These are phyloP conservation scores for Pseudocercospora macadamiae DNA, from an alignment of 2,329 filamentous ascomycete species.

Conservation along the genomic window DNA sequence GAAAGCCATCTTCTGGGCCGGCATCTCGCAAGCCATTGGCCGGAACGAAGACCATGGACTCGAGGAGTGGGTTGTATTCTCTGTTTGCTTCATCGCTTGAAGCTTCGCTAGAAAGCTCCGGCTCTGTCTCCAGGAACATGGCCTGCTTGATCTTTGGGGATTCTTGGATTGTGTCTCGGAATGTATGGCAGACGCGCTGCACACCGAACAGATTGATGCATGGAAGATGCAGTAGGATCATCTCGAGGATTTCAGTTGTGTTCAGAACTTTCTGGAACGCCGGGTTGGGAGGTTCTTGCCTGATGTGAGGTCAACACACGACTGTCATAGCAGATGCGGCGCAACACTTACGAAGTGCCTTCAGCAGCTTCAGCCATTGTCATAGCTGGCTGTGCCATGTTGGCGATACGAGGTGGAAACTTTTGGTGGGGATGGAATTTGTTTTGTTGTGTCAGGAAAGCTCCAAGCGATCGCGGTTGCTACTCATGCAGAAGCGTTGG, in stretches of 20 bases:
- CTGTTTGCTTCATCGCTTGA: neutral
- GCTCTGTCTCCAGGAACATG: neutral
- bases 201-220: neutral
- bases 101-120: neutral
- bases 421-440: too few species aligned
- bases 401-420: too few species aligned
- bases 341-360: too few species aligned
- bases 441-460: too few species aligned
- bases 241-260: neutral
- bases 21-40: neutral
- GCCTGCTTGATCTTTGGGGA: neutral
- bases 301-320: too few species aligned
- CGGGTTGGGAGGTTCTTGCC: too few species aligned
- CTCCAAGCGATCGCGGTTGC: too few species aligned
- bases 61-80: neutral
- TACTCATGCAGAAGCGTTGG: too few species aligned
- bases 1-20: neutral
- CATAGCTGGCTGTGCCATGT: too few species aligned
- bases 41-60: neutral
- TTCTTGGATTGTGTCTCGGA: conserved; percentile 9
- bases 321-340: too few species aligned
- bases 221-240: neutral
- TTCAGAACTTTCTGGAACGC: neutral
- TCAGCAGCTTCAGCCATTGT: too few species aligned
- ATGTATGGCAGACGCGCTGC: neutral